Conservation (phyloP, 768 basidiomycete genomes). For the Psilocybe tampanensis region DNA sequence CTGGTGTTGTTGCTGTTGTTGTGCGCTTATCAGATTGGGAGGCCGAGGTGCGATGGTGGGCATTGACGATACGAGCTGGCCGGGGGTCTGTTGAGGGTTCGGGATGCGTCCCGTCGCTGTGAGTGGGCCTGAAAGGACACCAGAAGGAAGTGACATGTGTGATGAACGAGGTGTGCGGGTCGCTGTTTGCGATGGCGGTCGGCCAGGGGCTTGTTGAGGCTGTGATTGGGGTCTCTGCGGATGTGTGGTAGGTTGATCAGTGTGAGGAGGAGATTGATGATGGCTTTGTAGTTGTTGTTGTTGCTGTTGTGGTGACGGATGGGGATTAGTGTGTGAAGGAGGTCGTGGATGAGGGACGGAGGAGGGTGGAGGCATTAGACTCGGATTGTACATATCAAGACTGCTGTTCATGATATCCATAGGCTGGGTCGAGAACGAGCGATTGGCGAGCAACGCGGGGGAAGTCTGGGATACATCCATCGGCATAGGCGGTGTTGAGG, state of each 20-base stretch:
- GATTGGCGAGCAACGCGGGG: slow-evolving; percentile 37
- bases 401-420: slow-evolving; percentile 52
- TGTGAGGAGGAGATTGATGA: slow-evolving; percentile 49
- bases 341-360: slow-evolving; percentile 41
- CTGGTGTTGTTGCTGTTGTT: too few species aligned
- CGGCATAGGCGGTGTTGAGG: slow-evolving; percentile 53
- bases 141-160: slow-evolving; percentile 8
- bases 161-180: slow-evolving; percentile 41
- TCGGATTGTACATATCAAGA: slow-evolving; percentile 20
- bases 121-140: slow-evolving; percentile 12
- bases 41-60: slow-evolving; percentile 36
- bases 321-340: slow-evolving; percentile 41
- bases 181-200: slow-evolving; percentile 51
- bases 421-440: slow-evolving; percentile 65
- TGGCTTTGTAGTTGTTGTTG: slow-evolving; percentile 29
- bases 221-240: slow-evolving; percentile 64
- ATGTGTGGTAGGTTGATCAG: slow-evolving; percentile 46
- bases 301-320: slow-evolving; percentile 19
- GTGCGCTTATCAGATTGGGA: slow-evolving; percentile 14
- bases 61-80: slow-evolving; percentile 9
- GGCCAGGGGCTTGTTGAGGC: slow-evolving; percentile 48
- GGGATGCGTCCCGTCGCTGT: slow-evolving; percentile 32
- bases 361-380: slow-evolving; percentile 39
- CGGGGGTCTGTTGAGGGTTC: slow-evolving; percentile 14
- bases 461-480: slow-evolving; percentile 50